Conservation (phyloP, 2,329 filamentous ascomycete species). For the Sporothrix pseudoabietina region DNA sequence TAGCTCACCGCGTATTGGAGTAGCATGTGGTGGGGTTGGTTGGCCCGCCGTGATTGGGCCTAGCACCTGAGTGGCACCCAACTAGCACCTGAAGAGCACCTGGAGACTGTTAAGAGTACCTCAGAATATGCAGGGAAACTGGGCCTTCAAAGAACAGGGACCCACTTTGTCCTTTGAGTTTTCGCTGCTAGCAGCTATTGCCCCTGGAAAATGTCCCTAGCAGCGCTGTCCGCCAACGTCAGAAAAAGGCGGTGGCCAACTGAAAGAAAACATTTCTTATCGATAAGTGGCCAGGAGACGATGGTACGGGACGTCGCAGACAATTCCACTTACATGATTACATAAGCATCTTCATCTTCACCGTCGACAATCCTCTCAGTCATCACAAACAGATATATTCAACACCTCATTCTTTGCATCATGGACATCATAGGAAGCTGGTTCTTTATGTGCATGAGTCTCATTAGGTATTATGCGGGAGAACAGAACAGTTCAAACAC, state of each 20-base stretch:
- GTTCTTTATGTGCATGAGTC: conserved; percentile 42
- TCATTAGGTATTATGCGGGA: conserved; percentile 48
- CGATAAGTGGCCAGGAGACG: conserved; percentile 32
- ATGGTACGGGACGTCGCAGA: neutral
- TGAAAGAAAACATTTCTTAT: conserved; percentile 26
- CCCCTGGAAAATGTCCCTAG: conserved; percentile 12
- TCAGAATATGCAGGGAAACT: conserved; percentile 10
- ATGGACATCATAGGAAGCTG: conserved; percentile 11
- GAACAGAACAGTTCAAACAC: neutral
- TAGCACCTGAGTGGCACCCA: too few species aligned
- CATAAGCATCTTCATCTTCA: neutral
- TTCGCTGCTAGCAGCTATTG: conserved; percentile 20
- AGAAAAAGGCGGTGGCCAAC: conserved; percentile 6
- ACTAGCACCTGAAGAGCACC: too few species aligned
- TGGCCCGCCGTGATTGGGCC: conserved; percentile 12
- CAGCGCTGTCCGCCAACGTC: neutral
- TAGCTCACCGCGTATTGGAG: conserved; percentile 25
- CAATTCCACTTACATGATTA: neutral
- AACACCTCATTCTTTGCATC: neutral
- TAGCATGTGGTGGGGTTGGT: conserved; percentile 11
- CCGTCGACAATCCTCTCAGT: neutral
- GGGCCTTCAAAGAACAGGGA: neutral
- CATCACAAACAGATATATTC: too few species aligned
- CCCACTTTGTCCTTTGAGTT: conserved; percentile 8
- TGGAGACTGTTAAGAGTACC: neutral